Base-by-base conservation (phyloP, 2,329 filamentous ascomycete genomes). In the Reticulascus tulasneorum region DNA sequence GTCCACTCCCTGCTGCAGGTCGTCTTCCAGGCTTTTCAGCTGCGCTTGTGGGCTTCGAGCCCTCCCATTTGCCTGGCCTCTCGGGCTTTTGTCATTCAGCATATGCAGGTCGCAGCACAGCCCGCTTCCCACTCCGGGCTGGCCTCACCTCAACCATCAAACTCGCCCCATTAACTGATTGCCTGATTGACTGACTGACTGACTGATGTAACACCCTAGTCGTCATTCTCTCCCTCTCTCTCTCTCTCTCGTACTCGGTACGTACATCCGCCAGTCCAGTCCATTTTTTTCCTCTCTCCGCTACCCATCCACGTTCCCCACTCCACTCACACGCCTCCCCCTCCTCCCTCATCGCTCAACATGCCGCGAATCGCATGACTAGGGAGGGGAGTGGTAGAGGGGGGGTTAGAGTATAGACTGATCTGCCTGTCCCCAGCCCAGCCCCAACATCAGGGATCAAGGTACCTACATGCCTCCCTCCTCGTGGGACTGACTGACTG, bases 21-120 rank as follows among this genome's bases (percentile, higher is more conserved):
- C n/a, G n/a, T n/a, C n/a, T n/a, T n/a, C n/a, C n/a, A n/a, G n/a
- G 52, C 45, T 46, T 55, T 57, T 59, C 56, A 58, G 56, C 56
- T 59, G 44, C 43, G 47, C 40, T 51, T 36, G 53, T 49, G 49
- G 48, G 45, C 46, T 44, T 37, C 42, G 38, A 33, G 40, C 45
- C 35, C 41, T 48, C 37, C 49, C 45, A 55, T 55, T 51, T 50
- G 55, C 45, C 51, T 50, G 45, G 19, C 26, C 42, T 44, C 33
- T 36, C 49, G 52, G 43, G n/a, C 40, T 54, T 52, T 51, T 58
- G 48, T 51, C 45, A 48, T 48, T 47, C 45, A 55, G 46, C 50
- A 51, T 55, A 56, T 56, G 56, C 56, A 57, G 37, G 53, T 52
- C 41, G 44, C 46, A 51, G 54, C 57, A 60, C 58, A 57, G 58